These are phyloP conservation scores for Sugiyamaella lignohabitans DNA, from an alignment of 805 yeast genomes.

Conservation along the genomic window DNA sequence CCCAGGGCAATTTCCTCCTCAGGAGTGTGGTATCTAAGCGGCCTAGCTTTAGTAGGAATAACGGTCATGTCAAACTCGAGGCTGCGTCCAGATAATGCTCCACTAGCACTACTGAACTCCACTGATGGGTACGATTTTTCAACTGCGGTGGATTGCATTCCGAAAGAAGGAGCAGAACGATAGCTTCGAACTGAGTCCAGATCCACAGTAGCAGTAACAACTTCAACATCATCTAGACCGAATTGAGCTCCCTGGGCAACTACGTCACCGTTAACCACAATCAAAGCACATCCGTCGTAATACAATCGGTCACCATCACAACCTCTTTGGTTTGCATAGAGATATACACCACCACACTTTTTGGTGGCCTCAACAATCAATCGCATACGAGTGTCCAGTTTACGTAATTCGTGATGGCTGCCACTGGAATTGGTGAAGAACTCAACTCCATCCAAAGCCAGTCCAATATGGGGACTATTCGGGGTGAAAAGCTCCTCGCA, in stretches of 20 bases:
- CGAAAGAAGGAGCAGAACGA: constrained; percentile 65
- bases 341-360: constrained; percentile 93
- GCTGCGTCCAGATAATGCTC: constrained; percentile 9
- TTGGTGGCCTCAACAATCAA: constrained; percentile 88
- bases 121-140: constrained; percentile 29
- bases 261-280: constrained; percentile 84
- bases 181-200: constrained; percentile 84
- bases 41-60: constrained; percentile 47
- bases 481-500: constrained; percentile 98
- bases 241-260: constrained; percentile 94
- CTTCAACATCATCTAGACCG: constrained; percentile 86
- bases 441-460: constrained; percentile 96
- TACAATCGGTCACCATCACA: constrained; percentile 97
- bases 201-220: constrained; percentile 90
- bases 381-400: constrained; percentile 75
- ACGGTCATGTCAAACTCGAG: constrained; percentile 51
- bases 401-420: constrained; percentile 94
- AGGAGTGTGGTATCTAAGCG: constrained; percentile 64
- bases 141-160: constrained; percentile 57
- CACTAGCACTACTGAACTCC: constrained; percentile 20
- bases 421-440: constrained; percentile 94
- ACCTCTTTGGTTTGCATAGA: constrained; percentile 92
- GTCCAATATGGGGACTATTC: constrained; percentile 83
- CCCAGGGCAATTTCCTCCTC: constrained; percentile 97
- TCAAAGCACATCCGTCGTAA: constrained; percentile 95